phyloP scores from a whole-genome alignment of 1,284 basidiomycete genomes.

The Papiliotrema flavescens region DNA sequence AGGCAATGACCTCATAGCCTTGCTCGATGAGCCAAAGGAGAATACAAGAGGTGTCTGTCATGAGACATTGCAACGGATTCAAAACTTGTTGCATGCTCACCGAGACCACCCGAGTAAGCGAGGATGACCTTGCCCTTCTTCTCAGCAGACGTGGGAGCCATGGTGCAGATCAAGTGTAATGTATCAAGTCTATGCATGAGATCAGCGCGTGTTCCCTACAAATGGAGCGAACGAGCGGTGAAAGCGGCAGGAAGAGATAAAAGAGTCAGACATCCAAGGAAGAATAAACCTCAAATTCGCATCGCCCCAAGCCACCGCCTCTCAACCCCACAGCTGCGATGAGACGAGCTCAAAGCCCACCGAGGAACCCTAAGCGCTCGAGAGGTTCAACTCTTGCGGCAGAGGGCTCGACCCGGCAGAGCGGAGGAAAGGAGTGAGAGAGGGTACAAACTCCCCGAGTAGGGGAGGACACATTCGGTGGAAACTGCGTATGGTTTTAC shows the following conservation, averaged over 20 bases:
- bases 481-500: constrained; percentile 53
- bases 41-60: constrained; percentile 88
- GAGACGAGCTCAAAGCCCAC: constrained; percentile 17
- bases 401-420: constrained; percentile 29
- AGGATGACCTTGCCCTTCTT: constrained; percentile 51
- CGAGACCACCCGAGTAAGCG: constrained; percentile 96
- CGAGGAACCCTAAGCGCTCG: constrained; percentile 38
- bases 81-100: constrained; percentile 53
- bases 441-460: constrained; percentile 43
- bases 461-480: constrained; percentile 50
- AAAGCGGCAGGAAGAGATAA: constrained; percentile 6
- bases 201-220: constrained; percentile 3
- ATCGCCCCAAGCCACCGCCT: constrained; percentile 33
- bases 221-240: neutral
- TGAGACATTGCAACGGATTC: constrained; percentile 2
- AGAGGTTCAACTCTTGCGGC: constrained; percentile 44
- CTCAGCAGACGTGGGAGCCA: constrained; percentile 25
- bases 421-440: constrained; percentile 11
- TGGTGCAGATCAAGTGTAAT: constrained; percentile 8
- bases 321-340: constrained; percentile 2
- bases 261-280: constrained; percentile 52
- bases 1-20: constrained; percentile 94
- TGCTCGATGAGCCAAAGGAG: constrained; percentile 96
- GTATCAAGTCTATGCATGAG: neutral
- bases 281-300: constrained; percentile 49